These are phyloP conservation scores for Cicer arietinum DNA, from an alignment of 306 rosid species.

Conservation along the genomic window DNA sequence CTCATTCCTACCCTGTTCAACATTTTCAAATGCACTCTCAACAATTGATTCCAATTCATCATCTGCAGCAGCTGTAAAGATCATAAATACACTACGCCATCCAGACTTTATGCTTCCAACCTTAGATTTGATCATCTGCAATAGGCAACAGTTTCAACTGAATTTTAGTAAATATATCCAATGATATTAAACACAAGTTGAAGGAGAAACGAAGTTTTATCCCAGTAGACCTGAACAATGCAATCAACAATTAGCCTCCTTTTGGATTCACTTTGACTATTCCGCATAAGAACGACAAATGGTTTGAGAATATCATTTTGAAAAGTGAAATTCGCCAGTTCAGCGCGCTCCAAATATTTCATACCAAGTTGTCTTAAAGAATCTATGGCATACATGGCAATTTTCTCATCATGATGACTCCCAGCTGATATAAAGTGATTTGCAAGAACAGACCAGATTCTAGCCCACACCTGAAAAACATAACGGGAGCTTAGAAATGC, in stretches of 20 bases:
- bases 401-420: constrained; percentile 95
- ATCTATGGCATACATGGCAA: constrained; percentile 97
- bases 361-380: constrained; percentile 95
- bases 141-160: constrained; percentile 41
- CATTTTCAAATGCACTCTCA: constrained; percentile 99
- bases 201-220: constrained; percentile 32
- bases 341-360: constrained; percentile 98
- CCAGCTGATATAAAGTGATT: constrained; percentile 98
- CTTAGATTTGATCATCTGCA: constrained; percentile 98
- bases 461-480: constrained; percentile 94
- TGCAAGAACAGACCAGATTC: constrained; percentile 97
- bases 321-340: constrained; percentile 94
- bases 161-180: constrained; percentile 40
- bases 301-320: constrained; percentile 99
- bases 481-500: constrained; percentile 43
- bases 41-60: constrained; percentile 95
- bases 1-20: constrained; percentile 82
- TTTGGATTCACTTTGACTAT: constrained; percentile 90
- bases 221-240: constrained; percentile 83
- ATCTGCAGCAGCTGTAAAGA: constrained; percentile 99
- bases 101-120: constrained; percentile 98
- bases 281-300: constrained; percentile 98
- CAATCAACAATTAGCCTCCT: constrained; percentile 97
- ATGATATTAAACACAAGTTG: constrained; percentile 26
- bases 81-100: constrained; percentile 97